Evolutionary conservation across 768 basidiomycete genomes (phyloP).

Genomic region (Pisolithus sp.): DNA sequence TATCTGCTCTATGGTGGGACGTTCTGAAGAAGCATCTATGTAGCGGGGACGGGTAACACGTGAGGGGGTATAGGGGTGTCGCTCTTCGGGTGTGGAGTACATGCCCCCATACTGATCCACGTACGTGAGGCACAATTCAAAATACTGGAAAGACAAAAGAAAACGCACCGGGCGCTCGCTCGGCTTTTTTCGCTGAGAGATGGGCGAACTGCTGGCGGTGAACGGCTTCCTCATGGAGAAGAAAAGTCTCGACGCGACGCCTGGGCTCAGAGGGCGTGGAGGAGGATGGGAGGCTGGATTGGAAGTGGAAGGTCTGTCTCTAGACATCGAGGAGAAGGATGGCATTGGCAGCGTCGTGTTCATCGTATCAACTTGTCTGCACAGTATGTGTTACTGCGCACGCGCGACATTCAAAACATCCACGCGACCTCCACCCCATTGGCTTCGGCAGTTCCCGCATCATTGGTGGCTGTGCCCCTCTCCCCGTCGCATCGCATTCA

Average conservation of each 20-base stretch:
- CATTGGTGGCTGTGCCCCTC: too few species aligned
- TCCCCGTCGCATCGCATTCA: too few species aligned
- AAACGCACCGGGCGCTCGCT: slow-evolving; percentile 14
- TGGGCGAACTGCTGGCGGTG: slow-evolving; percentile 7
- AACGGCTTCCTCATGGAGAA: slow-evolving; percentile 27
- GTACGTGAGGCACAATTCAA: slow-evolving; percentile 4
- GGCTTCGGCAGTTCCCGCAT: too few species aligned
- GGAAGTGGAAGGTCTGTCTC: not conserved
- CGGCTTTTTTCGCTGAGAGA: slow-evolving; percentile 17
- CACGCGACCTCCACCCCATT: too few species aligned
- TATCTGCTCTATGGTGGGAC: slow-evolving; percentile 69
- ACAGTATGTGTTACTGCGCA: too few species aligned
- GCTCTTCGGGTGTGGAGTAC: slow-evolving; percentile 39
- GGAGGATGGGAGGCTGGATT: not conserved
- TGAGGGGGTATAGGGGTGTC: slow-evolving; percentile 23
- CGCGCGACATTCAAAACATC: too few species aligned
- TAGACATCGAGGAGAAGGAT: slow-evolving; percentile 7
- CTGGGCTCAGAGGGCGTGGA: slow-evolving; percentile 4
- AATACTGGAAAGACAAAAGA: not conserved
- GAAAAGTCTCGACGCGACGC: slow-evolving; percentile 23
- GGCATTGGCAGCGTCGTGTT: slow-evolving; percentile 12
- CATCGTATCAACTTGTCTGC: slow-evolving; percentile 1
- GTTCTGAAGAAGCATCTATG: slow-evolving; percentile 34
- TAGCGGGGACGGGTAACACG: slow-evolving; percentile 33
- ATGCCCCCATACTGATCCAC: slow-evolving; percentile 27